Base-by-base conservation (phyloP, 805 yeast species). In the Wickerhamomyces hampshirensis region DNA sequence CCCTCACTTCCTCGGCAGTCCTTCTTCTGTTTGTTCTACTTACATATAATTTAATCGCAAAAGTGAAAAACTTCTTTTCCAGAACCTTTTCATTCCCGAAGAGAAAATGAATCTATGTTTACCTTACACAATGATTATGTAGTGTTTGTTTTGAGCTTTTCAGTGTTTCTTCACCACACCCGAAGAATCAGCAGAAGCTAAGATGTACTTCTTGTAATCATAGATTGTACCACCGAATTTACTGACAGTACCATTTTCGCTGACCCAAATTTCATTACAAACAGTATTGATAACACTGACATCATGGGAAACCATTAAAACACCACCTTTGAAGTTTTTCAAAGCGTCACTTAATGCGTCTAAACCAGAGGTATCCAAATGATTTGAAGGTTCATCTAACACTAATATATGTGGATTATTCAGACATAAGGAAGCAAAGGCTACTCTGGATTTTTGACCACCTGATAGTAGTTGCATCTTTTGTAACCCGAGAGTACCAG, bases 381-480 rank as follows among this genome's bases (percentile, higher is more conserved):
- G 98, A 66, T 93, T 93, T 6, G 96, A 85, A 63, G 98, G 98
- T 73, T 93, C 98, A 71, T 93, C 98, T 48, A 93, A 68, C 53
- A 93, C 79, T 53, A 93, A 70, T 30, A 93, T 78, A 59, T 93
- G 98, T 14, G 98, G 98, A 44, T 84, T 82, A 43, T 75, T 75
- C 53, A 93, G 69, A 65, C 97, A 87, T 46, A 93, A 70, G 12
- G 96, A 91, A 7, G 98, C 98, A 66, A 93, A 93, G 0, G 98
- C 98, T 35, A 93, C 98, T 65, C 98, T 78, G 18, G 97, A 88
- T 61, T 93, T 93, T 59, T 93, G 98, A 69, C 98, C 98, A 63
- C 98, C 98, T 8, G 98, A 91, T 40, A 93, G 66, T 38, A 84
- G 67, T 51, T 77, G 78, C 82, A 93, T 86, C 60, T 84, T 87